Conservation (phyloP, 352 stramenopile species). For the Phytophthora colocasiae region DNA sequence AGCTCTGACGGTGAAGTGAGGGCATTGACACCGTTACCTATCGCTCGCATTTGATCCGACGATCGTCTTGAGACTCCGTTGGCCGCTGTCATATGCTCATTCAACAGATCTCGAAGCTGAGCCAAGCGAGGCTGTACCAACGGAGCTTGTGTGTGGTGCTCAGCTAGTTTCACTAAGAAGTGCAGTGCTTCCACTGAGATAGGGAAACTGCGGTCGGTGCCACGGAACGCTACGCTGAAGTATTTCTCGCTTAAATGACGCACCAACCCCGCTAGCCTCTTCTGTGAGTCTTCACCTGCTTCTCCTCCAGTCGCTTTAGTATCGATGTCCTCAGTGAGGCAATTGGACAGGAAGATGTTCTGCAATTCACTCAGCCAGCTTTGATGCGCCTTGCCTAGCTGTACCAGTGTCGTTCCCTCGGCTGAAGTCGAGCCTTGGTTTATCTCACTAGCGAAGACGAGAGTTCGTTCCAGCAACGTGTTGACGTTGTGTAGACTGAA, state of each 20-base stretch:
- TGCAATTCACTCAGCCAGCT: conserved; percentile 64
- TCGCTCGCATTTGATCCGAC: conserved; percentile 13
- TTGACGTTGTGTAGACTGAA: conserved; percentile 70
- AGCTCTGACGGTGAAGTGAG: conserved; percentile 13
- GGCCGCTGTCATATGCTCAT: conserved; percentile 25
- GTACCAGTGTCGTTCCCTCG: conserved; percentile 45
- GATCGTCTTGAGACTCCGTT: conserved; percentile 29
- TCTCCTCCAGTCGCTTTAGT: neutral
- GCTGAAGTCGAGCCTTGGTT: neutral
- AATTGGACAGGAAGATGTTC: conserved; percentile 53
- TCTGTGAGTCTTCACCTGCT: conserved; percentile 24
- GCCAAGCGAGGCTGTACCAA: conserved; percentile 29
- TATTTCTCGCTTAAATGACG: conserved; percentile 67
- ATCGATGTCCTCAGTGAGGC: neutral
- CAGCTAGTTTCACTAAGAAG: conserved; percentile 46
- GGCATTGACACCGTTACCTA: neutral
- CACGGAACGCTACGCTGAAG: conserved; percentile 61
- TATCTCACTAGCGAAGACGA: conserved; percentile 36
- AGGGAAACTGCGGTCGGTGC: conserved; percentile 22
- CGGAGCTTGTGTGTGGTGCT: conserved; percentile 26
- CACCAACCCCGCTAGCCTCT: conserved; percentile 41
- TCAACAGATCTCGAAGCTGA: conserved; percentile 32
- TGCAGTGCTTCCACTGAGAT: conserved; percentile 50
- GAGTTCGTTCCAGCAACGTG: conserved; percentile 42
- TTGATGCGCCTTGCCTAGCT: conserved; percentile 68